Base-by-base conservation (phyloP, 495 filamentous ascomycete species). In the Sabuloglossum arenarium region DNA sequence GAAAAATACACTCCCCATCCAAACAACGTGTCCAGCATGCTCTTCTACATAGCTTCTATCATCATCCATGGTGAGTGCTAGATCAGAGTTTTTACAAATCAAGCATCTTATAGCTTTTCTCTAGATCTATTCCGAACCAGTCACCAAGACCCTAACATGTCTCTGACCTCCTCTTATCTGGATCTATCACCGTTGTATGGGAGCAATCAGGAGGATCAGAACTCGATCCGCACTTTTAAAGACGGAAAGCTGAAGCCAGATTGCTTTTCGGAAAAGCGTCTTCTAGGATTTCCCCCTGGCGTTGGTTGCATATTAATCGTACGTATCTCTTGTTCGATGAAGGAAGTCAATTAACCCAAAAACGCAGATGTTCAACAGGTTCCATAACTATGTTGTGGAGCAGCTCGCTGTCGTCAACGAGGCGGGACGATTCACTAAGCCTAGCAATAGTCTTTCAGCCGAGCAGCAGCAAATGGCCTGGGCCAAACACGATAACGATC, bases 11-110 rank as follows among this genome's bases (percentile, higher is more conserved):
- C 39, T 23, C 39, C 16, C 39, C 81, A 85, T 68, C 79, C 82
- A 6, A 89, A 85, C 63, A 84, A 85, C 59, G 80, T 94, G 23
- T 94, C 88, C 0, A 90, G 85, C 62, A 75, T 94, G 55, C 70
- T 96, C 12, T 96, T 88, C 73, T 89, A 96, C 60, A 77, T 88
- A 64, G 88, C 87, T 8, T 85, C 81, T n/a, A 86, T 94, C 56
- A 89, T 95, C 59, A 94, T 91, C 61, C 88, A 95, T 61, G 84
- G 80, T 73, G 64, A 28, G 19, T 42, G 3, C 31, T 24, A 30
- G 39, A 21, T 19, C 19, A 3, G 10, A 21, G 39, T 49, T 39
- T 5, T 6, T 5, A 21, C 34, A n/a, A n/a, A 12, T 42, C 65
- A 74, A 37, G 72, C 54, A 28, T 31, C 8, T 51, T 30, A 49